phyloP scores from a whole-genome alignment of 768 basidiomycete genomes.

The Lactifluus rugatus region DNA sequence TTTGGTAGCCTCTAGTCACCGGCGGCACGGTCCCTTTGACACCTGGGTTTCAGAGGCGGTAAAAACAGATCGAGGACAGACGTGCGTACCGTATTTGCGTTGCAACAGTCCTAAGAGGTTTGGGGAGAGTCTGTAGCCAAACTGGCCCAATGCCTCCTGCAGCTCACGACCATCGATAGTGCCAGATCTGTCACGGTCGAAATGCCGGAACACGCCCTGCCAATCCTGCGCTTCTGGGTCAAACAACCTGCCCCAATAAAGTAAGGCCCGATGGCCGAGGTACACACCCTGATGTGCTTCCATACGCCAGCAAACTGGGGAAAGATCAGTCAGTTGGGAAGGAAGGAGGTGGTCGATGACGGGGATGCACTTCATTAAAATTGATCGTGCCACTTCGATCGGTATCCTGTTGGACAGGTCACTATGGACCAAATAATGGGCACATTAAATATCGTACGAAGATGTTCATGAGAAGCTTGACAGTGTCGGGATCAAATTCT shows the following conservation, averaged over 20 bases:
- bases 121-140: conserved; percentile 71
- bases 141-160: conserved; percentile 55
- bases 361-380: conserved; percentile 54
- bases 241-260: neutral
- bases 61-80: too few species aligned
- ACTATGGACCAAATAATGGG: neutral
- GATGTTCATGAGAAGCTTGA: conserved; percentile 74
- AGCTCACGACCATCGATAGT: conserved; percentile 67
- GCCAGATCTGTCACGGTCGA: conserved; percentile 77
- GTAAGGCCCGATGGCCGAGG: neutral
- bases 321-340: conserved; percentile 14
- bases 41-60: conserved; percentile 20
- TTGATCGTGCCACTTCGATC: conserved; percentile 72
- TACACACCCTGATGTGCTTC: conserved; percentile 62
- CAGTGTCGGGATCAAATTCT: conserved; percentile 82
- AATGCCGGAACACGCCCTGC: conserved; percentile 77
- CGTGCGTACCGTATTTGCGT: conserved; percentile 59
- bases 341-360: neutral
- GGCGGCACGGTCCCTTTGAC: conserved; percentile 40
- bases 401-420: conserved; percentile 36
- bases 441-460: conserved; percentile 46
- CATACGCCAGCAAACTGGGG: conserved; percentile 60
- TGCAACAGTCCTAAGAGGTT: conserved; percentile 55
- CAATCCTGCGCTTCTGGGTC: conserved; percentile 42
- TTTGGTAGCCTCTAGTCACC: conserved; percentile 19